Evolutionary conservation across 306 rosid genomes (phyloP), one percentile per base, ranked within the genome.

Genomic region (Leucaena leucocephala): DNA sequence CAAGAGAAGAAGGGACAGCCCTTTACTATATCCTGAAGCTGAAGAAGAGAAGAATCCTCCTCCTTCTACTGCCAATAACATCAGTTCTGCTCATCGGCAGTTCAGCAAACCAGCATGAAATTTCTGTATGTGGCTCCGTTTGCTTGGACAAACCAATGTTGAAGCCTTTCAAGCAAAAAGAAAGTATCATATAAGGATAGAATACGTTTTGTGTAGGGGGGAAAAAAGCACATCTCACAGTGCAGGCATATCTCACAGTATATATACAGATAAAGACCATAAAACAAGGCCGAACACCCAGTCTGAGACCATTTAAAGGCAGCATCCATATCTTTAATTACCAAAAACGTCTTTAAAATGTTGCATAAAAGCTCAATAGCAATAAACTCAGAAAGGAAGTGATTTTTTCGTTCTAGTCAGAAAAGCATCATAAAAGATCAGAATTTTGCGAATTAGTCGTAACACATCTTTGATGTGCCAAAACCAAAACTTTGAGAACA

Each of bases 1-100:
- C 86, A 91, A 82, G 77, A 91, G 87, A 67, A 93, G 94, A 85
- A 92, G 91, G 94, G 91, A 54, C 79, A 90, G 75, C 63, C 96
- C 97, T 80, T 92, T 90, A 80, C 97, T 91, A 88, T 89, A 93
- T 72, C 94, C 94, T 50, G 87, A 86, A 78, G 97, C 97, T 62
- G 97, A 90, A 84, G 97, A 85, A 75, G 94, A 93, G 89, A 93
- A 93, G 88, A 91, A 91, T 67, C 93, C 93, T 83, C 94, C 90
- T 80, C 97, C 98, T 88, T 91, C 97, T 66, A 91, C 93, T 78
- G 94, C 89, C 80, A 93, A 81, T 89, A 93, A 87, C 97, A 93
- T 89, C 85, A 86, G 97, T 78, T 83, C 88, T 83, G 81, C 93
- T 89, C 97, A 91, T 93, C 75, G 79, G 64, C 36, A 58, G 36